phyloP scores from a whole-genome alignment of 2,329 filamentous ascomycete species.

The Ceratocystis cubensis region DNA sequence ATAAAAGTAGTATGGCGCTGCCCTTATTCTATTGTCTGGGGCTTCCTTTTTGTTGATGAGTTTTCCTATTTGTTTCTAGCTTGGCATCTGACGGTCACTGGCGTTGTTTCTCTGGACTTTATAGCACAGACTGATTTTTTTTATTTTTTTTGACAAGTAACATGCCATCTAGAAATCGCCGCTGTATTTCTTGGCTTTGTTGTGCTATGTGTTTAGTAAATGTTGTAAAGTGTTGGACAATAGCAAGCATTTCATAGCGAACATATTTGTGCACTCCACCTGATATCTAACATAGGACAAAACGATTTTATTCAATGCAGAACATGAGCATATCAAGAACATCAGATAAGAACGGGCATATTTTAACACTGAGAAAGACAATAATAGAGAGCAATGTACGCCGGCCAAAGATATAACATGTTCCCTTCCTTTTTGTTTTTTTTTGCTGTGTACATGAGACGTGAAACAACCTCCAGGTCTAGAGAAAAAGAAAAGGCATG shows the following conservation, averaged over 20 bases:
- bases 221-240: too few relatives aligned
- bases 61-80: slow-evolving; percentile 4
- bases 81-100: slow-evolving; percentile 1
- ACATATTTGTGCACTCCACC: neutral
- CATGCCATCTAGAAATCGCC: neutral
- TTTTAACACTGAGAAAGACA: neutral
- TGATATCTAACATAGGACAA: neutral
- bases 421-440: neutral
- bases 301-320: neutral
- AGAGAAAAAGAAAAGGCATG: slow-evolving; percentile 15
- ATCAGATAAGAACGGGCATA: neutral
- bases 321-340: neutral
- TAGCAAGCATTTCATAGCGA: too few relatives aligned
- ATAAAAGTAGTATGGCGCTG: neutral
- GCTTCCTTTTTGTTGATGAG: slow-evolving; percentile 1
- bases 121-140: neutral
- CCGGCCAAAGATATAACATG: slow-evolving; percentile 12
- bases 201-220: neutral
- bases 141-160: neutral
- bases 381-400: slow-evolving; percentile 20
- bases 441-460: slow-evolving; percentile 13
- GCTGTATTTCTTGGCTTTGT: neutral
- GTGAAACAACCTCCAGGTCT: slow-evolving; percentile 1
- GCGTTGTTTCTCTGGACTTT: neutral
- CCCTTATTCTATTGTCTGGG: neutral